These are phyloP conservation scores for Cladobotryum protrusum DNA, from an alignment of 2,329 filamentous ascomycete species.

Conservation along the genomic window DNA sequence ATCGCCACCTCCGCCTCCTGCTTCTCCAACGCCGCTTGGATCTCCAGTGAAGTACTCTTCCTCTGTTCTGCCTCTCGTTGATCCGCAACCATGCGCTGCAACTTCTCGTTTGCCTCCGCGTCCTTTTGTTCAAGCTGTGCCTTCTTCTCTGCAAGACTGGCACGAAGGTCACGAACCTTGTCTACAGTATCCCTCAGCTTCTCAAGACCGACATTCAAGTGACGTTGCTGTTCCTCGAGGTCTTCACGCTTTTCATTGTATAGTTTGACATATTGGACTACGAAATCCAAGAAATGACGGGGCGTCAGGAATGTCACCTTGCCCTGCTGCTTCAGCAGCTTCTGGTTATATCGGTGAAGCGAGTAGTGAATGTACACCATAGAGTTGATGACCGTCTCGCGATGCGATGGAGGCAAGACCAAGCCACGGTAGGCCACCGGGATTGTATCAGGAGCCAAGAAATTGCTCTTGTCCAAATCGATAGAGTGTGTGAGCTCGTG, in stretches of 20 bases:
- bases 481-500: slow-evolving; percentile 94
- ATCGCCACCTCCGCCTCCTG: slow-evolving; percentile 83
- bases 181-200: slow-evolving; percentile 95
- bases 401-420: slow-evolving; percentile 76
- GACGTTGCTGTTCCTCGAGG: slow-evolving; percentile 94
- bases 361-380: slow-evolving; percentile 99
- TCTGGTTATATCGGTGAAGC: slow-evolving; percentile 80
- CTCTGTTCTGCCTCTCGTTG: slow-evolving; percentile 91
- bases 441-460: slow-evolving; percentile 80
- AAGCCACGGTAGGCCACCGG: slow-evolving; percentile 88
- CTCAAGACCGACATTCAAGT: slow-evolving; percentile 96
- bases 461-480: slow-evolving; percentile 84
- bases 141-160: slow-evolving; percentile 91
- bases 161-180: slow-evolving; percentile 88
- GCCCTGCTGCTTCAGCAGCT: slow-evolving; percentile 85
- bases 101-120: slow-evolving; percentile 90
- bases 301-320: slow-evolving; percentile 91
- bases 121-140: slow-evolving; percentile 89
- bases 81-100: slow-evolving; percentile 94
- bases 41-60: slow-evolving; percentile 80
- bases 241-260: slow-evolving; percentile 99
- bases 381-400: slow-evolving; percentile 88
- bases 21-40: slow-evolving; percentile 78
- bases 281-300: slow-evolving; percentile 95
- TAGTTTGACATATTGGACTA: slow-evolving; percentile 92